Base-by-base conservation (phyloP, 495 filamentous ascomycete species). In the Aspergillus incahuasiensis region DNA sequence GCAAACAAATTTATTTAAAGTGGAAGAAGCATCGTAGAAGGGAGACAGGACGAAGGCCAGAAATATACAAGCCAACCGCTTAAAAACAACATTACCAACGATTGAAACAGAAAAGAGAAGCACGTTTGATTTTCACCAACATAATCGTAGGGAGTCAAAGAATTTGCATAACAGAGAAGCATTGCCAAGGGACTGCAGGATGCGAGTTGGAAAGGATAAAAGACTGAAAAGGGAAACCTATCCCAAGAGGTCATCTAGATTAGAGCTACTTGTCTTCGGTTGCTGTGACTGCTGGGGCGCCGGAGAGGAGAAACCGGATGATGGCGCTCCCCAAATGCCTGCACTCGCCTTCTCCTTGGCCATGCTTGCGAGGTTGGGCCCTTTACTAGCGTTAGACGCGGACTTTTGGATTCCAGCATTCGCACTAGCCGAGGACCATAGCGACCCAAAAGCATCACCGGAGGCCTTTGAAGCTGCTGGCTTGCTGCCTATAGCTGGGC, bases 261-360 rank as follows among this genome's bases (percentile, higher is more conserved):
- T 70, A 1, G 72, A 76, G 45, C 79, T 82, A 56, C 76, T 74
- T 16, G 71, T 70, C 43, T 71, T 68, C 19, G 56, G 63, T 60
- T 69, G 68, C 62, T 68, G 68, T 50, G 67, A 62, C 45, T 60
- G 65, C 25, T 47, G 59, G 32, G 32, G 12, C 13, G 12, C 9
- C 54, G 45, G 68, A 38, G 77, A 63, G 6, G 72, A 69, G 3
- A 77, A 62, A 40, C 55, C 51, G 34, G 68, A 61, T 1, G 83
- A 74, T 5, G 81, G 76, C 6, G 86, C 79, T 9, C 94, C 94
- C 91, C 95, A 98, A 61, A 98, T 89, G 2, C 92, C 91, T 2
- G 90, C 90, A 67, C 85, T 91, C 38, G 90, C 90, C 76, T 96
- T 96, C 69, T 97, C 89, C 76, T 96, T 96, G 41, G 91, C 92